These are phyloP conservation scores for Magnolia kwangsiensis DNA, from an alignment of 164 flowering plant species.

Conservation along the genomic window DNA sequence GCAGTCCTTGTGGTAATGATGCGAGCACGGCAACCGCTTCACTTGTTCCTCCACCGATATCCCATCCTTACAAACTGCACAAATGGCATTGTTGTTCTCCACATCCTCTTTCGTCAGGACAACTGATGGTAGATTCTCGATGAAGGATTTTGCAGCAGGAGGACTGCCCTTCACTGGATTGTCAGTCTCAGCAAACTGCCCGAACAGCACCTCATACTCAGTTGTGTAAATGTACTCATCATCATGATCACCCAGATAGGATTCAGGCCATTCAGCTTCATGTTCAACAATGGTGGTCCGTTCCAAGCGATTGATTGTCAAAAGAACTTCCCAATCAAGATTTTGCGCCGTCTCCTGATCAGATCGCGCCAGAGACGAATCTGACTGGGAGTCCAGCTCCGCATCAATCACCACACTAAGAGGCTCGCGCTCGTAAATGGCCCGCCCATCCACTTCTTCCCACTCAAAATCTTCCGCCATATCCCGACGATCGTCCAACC, in stretches of 20 bases:
- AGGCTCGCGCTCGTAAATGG: constrained; percentile 52
- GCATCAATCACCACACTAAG: constrained; percentile 37
- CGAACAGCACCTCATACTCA: constrained; percentile 41
- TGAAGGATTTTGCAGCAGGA: constrained; percentile 49
- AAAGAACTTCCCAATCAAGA: constrained; percentile 45
- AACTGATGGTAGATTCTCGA: constrained; percentile 46
- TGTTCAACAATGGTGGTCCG: constrained; percentile 5
- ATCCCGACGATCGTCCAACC: constrained; percentile 46
- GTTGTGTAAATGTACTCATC: constrained; percentile 23
- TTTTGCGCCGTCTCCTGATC: constrained; percentile 11
- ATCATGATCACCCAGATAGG: constrained; percentile 22
- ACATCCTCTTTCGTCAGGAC: constrained; percentile 30
- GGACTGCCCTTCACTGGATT: constrained; percentile 41
- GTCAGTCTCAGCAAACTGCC: constrained; percentile 38
- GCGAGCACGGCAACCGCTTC: constrained; percentile 61
- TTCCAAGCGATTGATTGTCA: constrained; percentile 34
- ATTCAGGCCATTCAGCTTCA: constrained; percentile 23
- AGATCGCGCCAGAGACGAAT: constrained; percentile 19
- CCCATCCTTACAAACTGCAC: constrained; percentile 76
- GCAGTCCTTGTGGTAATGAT: constrained; percentile 73
- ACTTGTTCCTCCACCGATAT: constrained; percentile 37
- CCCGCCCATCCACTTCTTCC: constrained; percentile 67
- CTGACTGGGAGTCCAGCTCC: constrained; percentile 30
- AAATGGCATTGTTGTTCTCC: constrained; percentile 26
- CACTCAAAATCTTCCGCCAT: constrained; percentile 65